Evolutionary conservation across 768 basidiomycete genomes (phyloP).

Genomic region (Daedaleopsis sinensis): DNA sequence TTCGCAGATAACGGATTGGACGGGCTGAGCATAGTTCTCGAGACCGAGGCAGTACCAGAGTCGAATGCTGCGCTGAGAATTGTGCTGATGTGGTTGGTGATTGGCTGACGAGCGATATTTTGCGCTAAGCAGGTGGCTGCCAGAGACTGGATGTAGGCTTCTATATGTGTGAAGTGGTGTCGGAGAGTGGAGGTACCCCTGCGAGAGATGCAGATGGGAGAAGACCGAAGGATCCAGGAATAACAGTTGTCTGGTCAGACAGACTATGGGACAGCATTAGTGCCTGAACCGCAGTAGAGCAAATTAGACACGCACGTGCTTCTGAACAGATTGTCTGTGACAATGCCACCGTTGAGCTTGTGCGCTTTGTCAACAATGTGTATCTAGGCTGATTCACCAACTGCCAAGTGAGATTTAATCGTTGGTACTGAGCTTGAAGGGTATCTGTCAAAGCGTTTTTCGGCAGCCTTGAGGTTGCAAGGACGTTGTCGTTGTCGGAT

Average conservation of each 20-base stretch:
- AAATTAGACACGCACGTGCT: slow-evolving; percentile 74
- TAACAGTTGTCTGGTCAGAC: slow-evolving; percentile 95
- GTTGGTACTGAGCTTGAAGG: slow-evolving; percentile 82
- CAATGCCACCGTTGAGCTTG: slow-evolving; percentile 92
- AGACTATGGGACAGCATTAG: slow-evolving; percentile 51
- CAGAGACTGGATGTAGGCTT: slow-evolving; percentile 88
- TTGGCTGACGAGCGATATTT: slow-evolving; percentile 87
- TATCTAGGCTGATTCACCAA: slow-evolving; percentile 98
- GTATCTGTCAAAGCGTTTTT: slow-evolving; percentile 89
- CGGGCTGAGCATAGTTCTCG: slow-evolving; percentile 78
- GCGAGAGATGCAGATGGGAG: slow-evolving; percentile 96
- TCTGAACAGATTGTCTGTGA: slow-evolving; percentile 96
- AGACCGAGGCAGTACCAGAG: slow-evolving; percentile 94
- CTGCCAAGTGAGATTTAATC: slow-evolving; percentile 85
- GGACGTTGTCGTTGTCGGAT: slow-evolving; percentile 98
- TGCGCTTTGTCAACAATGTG: slow-evolving; percentile 85
- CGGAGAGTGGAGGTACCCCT: slow-evolving; percentile 66
- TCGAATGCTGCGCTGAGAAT: slow-evolving; percentile 97
- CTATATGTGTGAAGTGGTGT: slow-evolving; percentile 53
- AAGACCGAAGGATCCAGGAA: slow-evolving; percentile 95
- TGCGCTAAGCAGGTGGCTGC: slow-evolving; percentile 98
- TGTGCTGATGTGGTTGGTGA: slow-evolving; percentile 94
- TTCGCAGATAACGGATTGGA: slow-evolving; percentile 90
- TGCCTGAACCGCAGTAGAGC: background rate
- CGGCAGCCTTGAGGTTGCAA: slow-evolving; percentile 94